Conservation (phyloP, 371 early-diverging fungal species). For the Fennellomyces sp. region DNA sequence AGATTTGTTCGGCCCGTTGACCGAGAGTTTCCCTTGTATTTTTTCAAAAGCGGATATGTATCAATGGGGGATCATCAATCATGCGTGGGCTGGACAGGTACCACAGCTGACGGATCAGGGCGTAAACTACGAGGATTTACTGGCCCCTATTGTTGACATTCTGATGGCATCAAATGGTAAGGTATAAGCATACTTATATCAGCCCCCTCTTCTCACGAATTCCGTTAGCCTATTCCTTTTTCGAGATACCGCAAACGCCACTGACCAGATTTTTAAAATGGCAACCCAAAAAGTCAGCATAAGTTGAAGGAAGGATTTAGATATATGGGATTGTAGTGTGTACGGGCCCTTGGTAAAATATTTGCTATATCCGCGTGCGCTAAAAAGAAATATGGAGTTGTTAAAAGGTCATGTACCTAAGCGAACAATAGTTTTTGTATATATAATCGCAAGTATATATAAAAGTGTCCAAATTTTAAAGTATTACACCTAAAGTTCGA, state of each 20-base stretch:
- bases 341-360: too few relatives aligned
- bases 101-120: conserved; percentile 2
- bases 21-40: conserved; percentile 37
- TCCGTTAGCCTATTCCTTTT: conserved; percentile 44
- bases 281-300: conserved; percentile 20
- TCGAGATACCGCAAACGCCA: conserved; percentile 48
- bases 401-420: too few relatives aligned
- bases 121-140: conserved; percentile 28
- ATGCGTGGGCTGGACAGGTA: conserved; percentile 17
- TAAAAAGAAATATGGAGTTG: too few relatives aligned
- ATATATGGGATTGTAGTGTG: too few relatives aligned
- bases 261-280: conserved; percentile 43
- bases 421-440: too few relatives aligned
- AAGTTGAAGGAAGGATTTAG: too few relatives aligned
- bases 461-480: too few relatives aligned
- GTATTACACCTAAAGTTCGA: too few relatives aligned
- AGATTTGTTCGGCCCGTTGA: conserved; percentile 41
- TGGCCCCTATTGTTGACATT: conserved; percentile 44
- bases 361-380: neutral
- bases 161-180: conserved; percentile 45
- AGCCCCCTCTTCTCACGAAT: neutral
- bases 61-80: conserved; percentile 28
- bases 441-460: too few relatives aligned
- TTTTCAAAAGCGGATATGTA: conserved; percentile 40
- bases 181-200: neutral